Base-by-base conservation (phyloP, 441 rosid genomes). In the Kokia cookei region DNA sequence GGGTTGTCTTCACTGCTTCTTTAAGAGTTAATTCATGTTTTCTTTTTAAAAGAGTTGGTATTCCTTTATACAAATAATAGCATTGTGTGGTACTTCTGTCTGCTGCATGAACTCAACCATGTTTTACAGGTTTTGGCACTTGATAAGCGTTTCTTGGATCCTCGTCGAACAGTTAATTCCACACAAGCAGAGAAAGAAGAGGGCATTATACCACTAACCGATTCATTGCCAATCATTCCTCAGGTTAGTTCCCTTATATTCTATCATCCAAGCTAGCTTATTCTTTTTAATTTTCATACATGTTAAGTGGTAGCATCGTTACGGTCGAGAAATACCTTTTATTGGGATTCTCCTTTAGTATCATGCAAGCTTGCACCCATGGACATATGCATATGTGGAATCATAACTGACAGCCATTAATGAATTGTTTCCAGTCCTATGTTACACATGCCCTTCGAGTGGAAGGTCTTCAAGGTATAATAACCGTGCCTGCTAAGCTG, bases 181-280 rank as follows among this genome's bases (percentile, higher is more conserved):
- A 84, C 98, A 12, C 98, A 89, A 88, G 97, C 96, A 35, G 99
- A 96, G 85, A 92, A 81, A 81, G 99, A 96, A 85, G 98, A 96
- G 85, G 99, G 98, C 82, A 84, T 94, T 51, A 83, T 94, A 69
- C 98, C 99, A 29, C 95, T 96, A 45, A 91, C 96, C 0, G 98
- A 96, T 90, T 84, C 95, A 45, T 78, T 96, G 85, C 98, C 98
- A 71, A 89, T 96, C 65, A 87, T 89, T 79, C 93, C 98, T 82
- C 98, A 93, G 96, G 99, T 90, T 74, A 26, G 84, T 78, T 77
- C 51, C 75, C 74, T 27, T 7, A 15, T 8, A 32, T 11, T 7
- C 37, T 48, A 14, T 42, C 57, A 60, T 43, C 65, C 19, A 19
- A 55, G 19, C 45, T 48, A 59, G 54, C 63, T 17, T 73, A 42